Conservation (phyloP, 2,329 filamentous ascomycete species). For the Ceratocystis papillata region DNA sequence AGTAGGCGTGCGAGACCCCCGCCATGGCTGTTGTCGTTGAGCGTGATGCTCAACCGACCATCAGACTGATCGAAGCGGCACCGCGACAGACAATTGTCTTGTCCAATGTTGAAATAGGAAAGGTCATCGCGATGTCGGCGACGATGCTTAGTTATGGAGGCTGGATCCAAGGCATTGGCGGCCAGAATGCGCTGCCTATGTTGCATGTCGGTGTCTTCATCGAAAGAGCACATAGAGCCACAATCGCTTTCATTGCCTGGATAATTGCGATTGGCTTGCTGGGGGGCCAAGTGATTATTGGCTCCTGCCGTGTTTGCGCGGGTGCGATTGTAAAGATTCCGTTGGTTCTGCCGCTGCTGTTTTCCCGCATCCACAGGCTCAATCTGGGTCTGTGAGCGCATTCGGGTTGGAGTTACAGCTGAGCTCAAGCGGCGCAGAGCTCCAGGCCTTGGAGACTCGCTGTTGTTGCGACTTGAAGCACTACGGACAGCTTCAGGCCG, state of each 20-base stretch:
- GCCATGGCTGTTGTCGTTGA: constrained; percentile 57
- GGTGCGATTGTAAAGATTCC: neutral
- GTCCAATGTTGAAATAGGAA: constrained; percentile 44
- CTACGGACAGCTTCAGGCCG: neutral
- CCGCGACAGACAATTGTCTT: constrained; percentile 54
- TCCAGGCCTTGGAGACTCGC: neutral
- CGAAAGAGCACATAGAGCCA: neutral
- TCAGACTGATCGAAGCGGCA: constrained; percentile 54
- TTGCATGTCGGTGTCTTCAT: neutral
- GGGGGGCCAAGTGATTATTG: neutral
- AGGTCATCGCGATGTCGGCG: neutral
- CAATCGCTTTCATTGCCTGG: neutral
- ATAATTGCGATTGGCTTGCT: neutral
- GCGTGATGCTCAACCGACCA: constrained; percentile 59
- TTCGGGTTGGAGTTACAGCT: neutral
- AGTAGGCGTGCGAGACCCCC: constrained; percentile 51
- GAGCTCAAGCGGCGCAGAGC: constrained; percentile 1
- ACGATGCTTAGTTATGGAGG: neutral
- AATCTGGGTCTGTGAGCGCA: constrained; percentile 1
- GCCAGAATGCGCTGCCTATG: neutral
- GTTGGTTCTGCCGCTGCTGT: neutral
- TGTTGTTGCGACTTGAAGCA: neutral
- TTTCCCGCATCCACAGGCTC: neutral
- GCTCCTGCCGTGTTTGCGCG: constrained; percentile 2
- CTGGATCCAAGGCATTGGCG: neutral